These are phyloP conservation scores for Oryza meridionalis DNA, from an alignment of 176 grass and related monocot genomes.

Conservation along the genomic window DNA sequence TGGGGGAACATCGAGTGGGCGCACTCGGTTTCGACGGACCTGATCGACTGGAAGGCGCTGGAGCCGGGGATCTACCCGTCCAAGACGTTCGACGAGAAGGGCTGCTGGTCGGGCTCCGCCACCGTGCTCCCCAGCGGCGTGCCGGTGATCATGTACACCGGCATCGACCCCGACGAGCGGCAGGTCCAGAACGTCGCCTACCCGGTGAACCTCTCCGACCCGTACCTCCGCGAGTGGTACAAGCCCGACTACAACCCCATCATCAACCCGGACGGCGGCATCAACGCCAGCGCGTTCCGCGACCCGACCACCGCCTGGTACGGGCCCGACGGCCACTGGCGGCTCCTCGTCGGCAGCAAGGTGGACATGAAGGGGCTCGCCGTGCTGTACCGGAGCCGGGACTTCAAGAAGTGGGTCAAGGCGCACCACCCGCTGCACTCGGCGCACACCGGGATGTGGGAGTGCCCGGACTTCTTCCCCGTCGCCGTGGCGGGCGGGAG, in stretches of 20 bases:
- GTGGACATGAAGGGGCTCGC: constrained; percentile 44
- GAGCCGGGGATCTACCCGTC: constrained; percentile 58
- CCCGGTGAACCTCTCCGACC: constrained; percentile 72
- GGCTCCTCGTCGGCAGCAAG: constrained; percentile 64
- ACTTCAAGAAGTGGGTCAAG: constrained; percentile 64
- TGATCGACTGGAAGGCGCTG: constrained; percentile 74
- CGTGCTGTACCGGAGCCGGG: constrained; percentile 65
- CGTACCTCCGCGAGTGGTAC: constrained; percentile 63
- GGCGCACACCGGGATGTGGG: constrained; percentile 78
- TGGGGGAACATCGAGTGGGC: constrained; percentile 85
- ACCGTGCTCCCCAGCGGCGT: constrained; percentile 56
- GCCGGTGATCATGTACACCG: constrained; percentile 68
- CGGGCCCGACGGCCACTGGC: constrained; percentile 55
- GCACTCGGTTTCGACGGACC: constrained; percentile 70
- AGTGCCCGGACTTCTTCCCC: constrained; percentile 92
- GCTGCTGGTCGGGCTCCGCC: constrained; percentile 80
- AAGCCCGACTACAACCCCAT: constrained; percentile 84
- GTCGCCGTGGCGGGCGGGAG: constrained; percentile 48
- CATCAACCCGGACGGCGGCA: constrained; percentile 28
- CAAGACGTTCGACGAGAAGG: constrained; percentile 58
- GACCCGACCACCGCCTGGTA: constrained; percentile 80
- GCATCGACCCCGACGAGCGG: constrained; percentile 49
- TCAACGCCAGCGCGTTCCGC: constrained; percentile 71
- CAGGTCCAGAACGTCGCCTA: constrained; percentile 76
- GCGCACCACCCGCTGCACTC: constrained; percentile 59